These are phyloP conservation scores for Globisporangium heterothallicum DNA, from an alignment of 352 stramenopile species.

Conservation along the genomic window DNA sequence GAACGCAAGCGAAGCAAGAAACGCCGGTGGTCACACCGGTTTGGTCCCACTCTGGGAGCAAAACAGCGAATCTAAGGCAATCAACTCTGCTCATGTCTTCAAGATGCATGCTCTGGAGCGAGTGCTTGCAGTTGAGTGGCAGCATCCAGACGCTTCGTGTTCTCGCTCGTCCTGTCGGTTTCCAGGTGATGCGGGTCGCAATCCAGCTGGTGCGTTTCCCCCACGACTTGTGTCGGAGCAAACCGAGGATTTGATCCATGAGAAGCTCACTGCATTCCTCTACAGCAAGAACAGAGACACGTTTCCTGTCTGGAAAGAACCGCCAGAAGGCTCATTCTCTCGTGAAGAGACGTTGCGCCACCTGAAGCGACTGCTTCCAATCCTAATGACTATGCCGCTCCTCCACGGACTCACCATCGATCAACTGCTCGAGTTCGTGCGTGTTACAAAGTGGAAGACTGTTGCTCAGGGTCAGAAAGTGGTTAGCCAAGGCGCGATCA, in stretches of 20 bases:
- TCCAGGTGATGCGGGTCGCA: not conserved
- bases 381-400: conserved; percentile 23
- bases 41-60: conserved; percentile 1
- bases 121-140: conserved; percentile 24
- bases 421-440: conserved; percentile 48
- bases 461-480: conserved; percentile 16
- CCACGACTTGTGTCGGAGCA: conserved; percentile 22
- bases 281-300: conserved; percentile 53
- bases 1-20: not conserved
- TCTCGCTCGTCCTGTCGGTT: not conserved
- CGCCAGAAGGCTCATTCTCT: conserved; percentile 23
- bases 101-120: conserved; percentile 57
- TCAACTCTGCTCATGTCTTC: conserved; percentile 43
- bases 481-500: conserved; percentile 20
- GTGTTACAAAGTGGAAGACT: conserved; percentile 29
- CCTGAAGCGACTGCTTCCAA: conserved; percentile 28
- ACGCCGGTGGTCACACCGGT: conserved; percentile 12
- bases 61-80: conserved; percentile 17
- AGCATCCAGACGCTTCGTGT: not conserved
- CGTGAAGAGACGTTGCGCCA: conserved; percentile 46
- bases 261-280: conserved; percentile 45
- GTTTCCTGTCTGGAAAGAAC: conserved; percentile 54
- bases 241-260: conserved; percentile 35
- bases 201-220: not conserved
- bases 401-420: conserved; percentile 36